Base-by-base conservation (phyloP, 371 early-diverging fungal species). In the Rhizopus delemar region DNA sequence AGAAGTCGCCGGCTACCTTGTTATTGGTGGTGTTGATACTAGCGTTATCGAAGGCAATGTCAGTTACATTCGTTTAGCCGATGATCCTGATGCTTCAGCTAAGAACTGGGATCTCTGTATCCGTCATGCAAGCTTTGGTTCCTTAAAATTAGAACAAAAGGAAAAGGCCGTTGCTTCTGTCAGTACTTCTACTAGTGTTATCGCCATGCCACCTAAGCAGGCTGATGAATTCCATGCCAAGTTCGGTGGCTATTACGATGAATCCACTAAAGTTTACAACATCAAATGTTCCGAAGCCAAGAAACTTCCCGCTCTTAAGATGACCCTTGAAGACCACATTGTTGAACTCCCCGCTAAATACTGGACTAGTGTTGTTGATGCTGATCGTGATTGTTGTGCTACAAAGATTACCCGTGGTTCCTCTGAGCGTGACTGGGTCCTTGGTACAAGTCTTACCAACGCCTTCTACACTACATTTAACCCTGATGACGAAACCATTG, bases 61-160 rank as follows among this genome's bases (percentile, higher is more conserved):
- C 8, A 31, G 61, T 7, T 77, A 77, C 56, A 57, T 74, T 53
- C 68, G 62, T 34, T 55, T 77, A n/a, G 67, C 74, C 8, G 58
- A 64, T 43, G 46, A 59, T 9, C 61, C 52, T 29, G 68, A 60
- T 31, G 67, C 60, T 28, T 53, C 54, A 45, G 64, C 56, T 41
- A 71, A 69, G 55, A 74, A 69, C 56, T 77, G 77, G 77, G 74
- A 77, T 58, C 62, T 77, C 38, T 72, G 70, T 48, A 74, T 77
- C 28, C 66, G 70, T 51, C 63, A 71, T 59, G 74, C 72, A 9
- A 61, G 66, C 38, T 71, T 77, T 35, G 77, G 68, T 39, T 43
- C 53, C 31, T 56, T 77, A 9, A 50, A 59, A 11, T 52, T 77
- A 7, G 43, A 69, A 46, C 77, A 77, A 59, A 52, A 68, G 57